A percentile compares a stretch with the other conserved stretches of the same genome.
Evolutionary conservation across 805 yeast species (phyloP).

Genomic region (Ogataea siamensis): DNA sequence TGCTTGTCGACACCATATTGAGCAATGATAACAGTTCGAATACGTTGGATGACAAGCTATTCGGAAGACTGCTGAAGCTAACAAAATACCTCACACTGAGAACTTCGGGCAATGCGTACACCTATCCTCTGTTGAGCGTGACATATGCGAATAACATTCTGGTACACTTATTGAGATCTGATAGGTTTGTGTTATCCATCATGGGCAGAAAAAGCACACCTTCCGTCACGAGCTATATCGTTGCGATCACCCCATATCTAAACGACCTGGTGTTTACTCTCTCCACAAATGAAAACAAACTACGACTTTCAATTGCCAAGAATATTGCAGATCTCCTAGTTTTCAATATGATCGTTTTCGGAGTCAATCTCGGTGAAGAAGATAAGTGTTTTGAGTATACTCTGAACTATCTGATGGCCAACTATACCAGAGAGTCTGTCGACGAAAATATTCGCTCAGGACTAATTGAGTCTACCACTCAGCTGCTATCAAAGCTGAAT

Average conservation of each 20-base stretch:
- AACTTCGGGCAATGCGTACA: constrained; percentile 20
- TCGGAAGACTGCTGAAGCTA: constrained; percentile 31
- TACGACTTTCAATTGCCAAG: constrained; percentile 31
- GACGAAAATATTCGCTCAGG: constrained; percentile 24
- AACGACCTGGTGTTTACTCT: constrained; percentile 22
- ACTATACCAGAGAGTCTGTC: constrained; percentile 20
- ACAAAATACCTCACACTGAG: constrained; percentile 26
- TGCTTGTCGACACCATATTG: constrained; percentile 31
- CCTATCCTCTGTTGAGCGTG: constrained; percentile 33
- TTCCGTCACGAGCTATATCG: constrained; percentile 24
- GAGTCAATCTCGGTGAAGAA: constrained; percentile 26
- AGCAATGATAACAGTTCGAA: constrained; percentile 29
- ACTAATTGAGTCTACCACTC: constrained; percentile 31
- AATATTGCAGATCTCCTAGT: constrained; percentile 34
- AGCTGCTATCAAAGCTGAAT: constrained; percentile 32
- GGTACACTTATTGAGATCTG: constrained; percentile 32
- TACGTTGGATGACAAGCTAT: constrained; percentile 32
- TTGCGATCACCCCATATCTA: constrained; percentile 21
- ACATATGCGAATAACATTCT: constrained; percentile 30
- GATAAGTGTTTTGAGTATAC: constrained; percentile 27
- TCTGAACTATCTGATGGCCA: constrained; percentile 22
- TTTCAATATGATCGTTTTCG: constrained; percentile 32
- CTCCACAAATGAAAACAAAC: constrained; percentile 30
- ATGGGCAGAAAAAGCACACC: constrained; percentile 25
- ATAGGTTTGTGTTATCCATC: constrained; percentile 27